Evolutionary conservation across 1,284 basidiomycete species (phyloP).

Genomic region (Tilletia setariae): DNA sequence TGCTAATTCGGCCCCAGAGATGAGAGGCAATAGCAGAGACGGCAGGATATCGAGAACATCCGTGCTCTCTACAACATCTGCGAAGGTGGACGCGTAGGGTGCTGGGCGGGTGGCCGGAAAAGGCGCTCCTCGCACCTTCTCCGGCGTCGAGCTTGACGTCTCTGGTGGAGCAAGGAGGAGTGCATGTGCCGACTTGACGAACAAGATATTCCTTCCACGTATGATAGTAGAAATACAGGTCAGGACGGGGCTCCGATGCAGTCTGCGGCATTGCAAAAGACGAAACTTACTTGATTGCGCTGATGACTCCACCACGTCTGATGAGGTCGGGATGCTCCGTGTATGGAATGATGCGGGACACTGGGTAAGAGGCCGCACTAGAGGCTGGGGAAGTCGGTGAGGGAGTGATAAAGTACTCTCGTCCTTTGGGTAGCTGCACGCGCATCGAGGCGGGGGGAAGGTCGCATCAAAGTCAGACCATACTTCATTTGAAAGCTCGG

Average conservation of each 20-base stretch:
- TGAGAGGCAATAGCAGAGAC: slow-evolving; percentile 76
- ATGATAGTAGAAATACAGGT: neutral
- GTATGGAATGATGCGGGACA: slow-evolving; percentile 49
- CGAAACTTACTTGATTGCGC: slow-evolving; percentile 39
- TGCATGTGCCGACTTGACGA: slow-evolving; percentile 48
- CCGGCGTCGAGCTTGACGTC: neutral
- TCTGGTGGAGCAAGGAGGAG: slow-evolving; percentile 45
- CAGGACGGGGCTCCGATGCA: too few species aligned
- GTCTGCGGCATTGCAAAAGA: too few species aligned
- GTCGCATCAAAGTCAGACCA: too few species aligned
- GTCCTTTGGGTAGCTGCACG: slow-evolving; percentile 34
- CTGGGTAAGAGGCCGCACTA: slow-evolving; percentile 43
- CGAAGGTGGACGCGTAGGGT: neutral
- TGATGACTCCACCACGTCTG: slow-evolving; percentile 50
- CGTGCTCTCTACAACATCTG: neutral
- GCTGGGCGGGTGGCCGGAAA: neutral
- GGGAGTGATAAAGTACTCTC: slow-evolving; percentile 49
- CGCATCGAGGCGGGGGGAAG: too few species aligned
- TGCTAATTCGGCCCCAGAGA: slow-evolving; percentile 76
- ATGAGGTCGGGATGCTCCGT: slow-evolving; percentile 54
- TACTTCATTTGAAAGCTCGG: too few species aligned
- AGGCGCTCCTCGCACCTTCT: neutral
- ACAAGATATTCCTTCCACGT: slow-evolving; percentile 38
- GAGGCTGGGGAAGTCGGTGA: slow-evolving; percentile 35
- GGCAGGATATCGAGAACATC: slow-evolving; percentile 45